These are phyloP conservation scores for Toxicodendron radicans DNA, from an alignment of 345 rosid species.

Conservation along the genomic window DNA sequence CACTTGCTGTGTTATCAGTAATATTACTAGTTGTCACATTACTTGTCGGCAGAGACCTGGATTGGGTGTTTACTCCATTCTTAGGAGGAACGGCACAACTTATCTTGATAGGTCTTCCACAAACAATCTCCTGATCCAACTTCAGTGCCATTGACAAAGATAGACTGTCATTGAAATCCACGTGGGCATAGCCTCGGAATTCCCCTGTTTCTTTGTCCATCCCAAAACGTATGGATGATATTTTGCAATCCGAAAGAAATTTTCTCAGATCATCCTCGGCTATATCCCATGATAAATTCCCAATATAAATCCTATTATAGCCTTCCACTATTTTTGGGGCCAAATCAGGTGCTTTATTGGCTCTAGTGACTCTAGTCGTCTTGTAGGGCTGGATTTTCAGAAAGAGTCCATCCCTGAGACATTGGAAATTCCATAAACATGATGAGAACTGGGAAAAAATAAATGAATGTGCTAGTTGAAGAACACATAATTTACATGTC, in stretches of 20 bases:
- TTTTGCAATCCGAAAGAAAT: constrained; percentile 72
- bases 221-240: constrained; percentile 73
- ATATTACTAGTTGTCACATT: neutral
- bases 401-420: constrained; percentile 76
- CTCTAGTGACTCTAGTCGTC: constrained; percentile 43
- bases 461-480: neutral
- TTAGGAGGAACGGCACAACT: constrained; percentile 81
- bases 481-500: constrained; percentile 6
- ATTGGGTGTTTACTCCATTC: constrained; percentile 31
- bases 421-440: constrained; percentile 21
- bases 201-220: constrained; percentile 79
- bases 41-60: constrained; percentile 14
- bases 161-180: constrained; percentile 67
- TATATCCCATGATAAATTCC: constrained; percentile 87
- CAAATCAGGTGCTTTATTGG: constrained; percentile 45
- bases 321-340: constrained; percentile 70
- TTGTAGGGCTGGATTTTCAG: constrained; percentile 80
- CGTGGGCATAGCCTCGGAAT: constrained; percentile 84
- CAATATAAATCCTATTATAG: constrained; percentile 81
- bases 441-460: constrained; percentile 10
- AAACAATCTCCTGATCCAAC: constrained; percentile 69
- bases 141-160: constrained; percentile 68
- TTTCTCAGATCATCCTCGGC: constrained; percentile 68
- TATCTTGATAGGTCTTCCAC: constrained; percentile 83
- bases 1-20: neutral